These are phyloP conservation scores for Dictyostelium citrinum DNA, from an alignment of 78 protist species.

Conservation along the genomic window DNA sequence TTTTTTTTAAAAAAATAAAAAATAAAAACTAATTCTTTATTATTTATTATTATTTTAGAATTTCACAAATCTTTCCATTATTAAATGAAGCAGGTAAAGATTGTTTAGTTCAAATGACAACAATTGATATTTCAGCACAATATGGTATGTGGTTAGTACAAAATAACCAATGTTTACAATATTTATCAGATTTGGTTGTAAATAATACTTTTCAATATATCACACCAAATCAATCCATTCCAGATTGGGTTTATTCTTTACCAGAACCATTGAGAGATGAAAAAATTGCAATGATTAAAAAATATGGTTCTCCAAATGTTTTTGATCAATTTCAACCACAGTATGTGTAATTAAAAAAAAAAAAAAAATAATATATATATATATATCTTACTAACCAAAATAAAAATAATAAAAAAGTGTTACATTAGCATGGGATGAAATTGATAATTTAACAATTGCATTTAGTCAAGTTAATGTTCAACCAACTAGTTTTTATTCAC, in stretches of 20 bases:
- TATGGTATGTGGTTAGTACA: constrained; percentile 65
- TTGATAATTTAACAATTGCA: constrained; percentile 25
- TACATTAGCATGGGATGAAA: constrained; percentile 75
- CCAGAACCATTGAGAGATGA: constrained; percentile 64
- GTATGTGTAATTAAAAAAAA: constrained; percentile 1
- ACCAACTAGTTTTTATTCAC: constrained; percentile 32
- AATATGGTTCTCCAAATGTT: constrained; percentile 81
- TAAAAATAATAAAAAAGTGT: constrained; percentile 5
- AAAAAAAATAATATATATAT: neutral
- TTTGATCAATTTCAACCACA: constrained; percentile 81
- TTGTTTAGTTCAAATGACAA: constrained; percentile 2
- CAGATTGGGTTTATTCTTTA: constrained; percentile 68
- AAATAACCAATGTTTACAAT: constrained; percentile 44
- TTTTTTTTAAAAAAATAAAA: neutral
- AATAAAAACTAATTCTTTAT: too few species aligned
- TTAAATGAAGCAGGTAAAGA: neutral
- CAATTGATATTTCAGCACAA: constrained; percentile 6
- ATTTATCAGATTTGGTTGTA: constrained; percentile 67
- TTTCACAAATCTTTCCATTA: constrained; percentile 4
- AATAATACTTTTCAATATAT: constrained; percentile 60
- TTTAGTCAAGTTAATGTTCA: constrained; percentile 9
- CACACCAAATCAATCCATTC: constrained; percentile 70
- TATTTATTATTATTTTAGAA: too few species aligned
- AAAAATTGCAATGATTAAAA: constrained; percentile 60
- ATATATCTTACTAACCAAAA: too few species aligned